Conservation (phyloP, 169 alveolate species). For the Cryptosporidium xiaoi region DNA sequence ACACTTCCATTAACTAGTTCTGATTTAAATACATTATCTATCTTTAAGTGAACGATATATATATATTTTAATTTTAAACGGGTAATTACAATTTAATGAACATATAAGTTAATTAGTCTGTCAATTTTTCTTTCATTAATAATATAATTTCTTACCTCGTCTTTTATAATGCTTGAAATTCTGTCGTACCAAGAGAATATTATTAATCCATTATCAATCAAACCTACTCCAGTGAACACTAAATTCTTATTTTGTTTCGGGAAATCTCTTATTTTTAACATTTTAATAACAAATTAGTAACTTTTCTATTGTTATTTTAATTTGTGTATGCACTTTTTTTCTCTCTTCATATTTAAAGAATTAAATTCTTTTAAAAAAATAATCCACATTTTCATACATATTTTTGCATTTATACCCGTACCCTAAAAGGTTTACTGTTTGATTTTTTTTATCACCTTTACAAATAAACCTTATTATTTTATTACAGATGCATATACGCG, state of each 20-base stretch:
- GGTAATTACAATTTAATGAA: too few relatives aligned
- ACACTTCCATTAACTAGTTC: neutral
- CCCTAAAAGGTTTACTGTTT: neutral
- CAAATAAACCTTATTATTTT: too few relatives aligned
- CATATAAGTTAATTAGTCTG: neutral
- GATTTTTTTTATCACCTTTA: too few relatives aligned
- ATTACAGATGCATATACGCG: too few relatives aligned
- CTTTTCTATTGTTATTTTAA: too few relatives aligned
- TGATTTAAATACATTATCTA: conserved; percentile 15
- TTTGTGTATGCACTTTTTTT: neutral
- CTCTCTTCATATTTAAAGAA: too few relatives aligned
- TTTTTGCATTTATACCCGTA: too few relatives aligned
- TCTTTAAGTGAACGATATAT: neutral
- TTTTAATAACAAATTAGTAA: neutral
- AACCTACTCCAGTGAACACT: conserved; percentile 47
- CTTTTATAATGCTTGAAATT: conserved; percentile 25
- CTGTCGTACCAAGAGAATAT: conserved; percentile 71
- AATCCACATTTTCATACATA: conserved; percentile 38
- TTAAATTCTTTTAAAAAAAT: neutral
- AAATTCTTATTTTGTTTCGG: conserved; percentile 47
- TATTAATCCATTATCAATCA: conserved; percentile 13
- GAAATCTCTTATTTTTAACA: conserved; percentile 6
- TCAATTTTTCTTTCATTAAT: neutral
- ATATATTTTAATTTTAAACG: neutral
- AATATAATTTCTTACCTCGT: conserved; percentile 35